A percentile compares a stretch with the other conserved stretches of the same genome.
These are phyloP conservation scores for Chlorella vulgaris DNA, from an alignment of 139 green algal species.

Conservation along the genomic window DNA sequence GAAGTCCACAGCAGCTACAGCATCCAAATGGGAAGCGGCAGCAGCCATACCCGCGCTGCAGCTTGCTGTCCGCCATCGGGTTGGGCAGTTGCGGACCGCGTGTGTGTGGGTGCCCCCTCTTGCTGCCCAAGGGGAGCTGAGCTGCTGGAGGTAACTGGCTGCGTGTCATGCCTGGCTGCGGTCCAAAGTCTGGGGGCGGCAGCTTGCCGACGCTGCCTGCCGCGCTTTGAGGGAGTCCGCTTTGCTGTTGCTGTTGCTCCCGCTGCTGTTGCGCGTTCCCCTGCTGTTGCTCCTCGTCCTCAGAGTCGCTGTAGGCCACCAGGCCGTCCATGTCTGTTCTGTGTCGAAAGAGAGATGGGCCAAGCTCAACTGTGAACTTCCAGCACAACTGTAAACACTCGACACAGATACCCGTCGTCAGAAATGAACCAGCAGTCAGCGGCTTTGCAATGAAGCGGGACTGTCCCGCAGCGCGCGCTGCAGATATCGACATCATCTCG, in stretches of 20 bases:
- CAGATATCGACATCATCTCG: too few species aligned
- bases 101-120: constrained; percentile 16
- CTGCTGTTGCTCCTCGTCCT: not conserved
- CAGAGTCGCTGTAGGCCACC: constrained; percentile 23
- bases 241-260: not conserved
- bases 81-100: constrained; percentile 18
- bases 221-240: not conserved
- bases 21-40: too few species aligned
- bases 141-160: not conserved
- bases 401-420: too few species aligned
- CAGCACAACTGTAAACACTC: too few species aligned
- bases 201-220: not conserved
- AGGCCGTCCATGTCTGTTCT: not conserved
- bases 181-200: not conserved
- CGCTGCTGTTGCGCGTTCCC: not conserved
- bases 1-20: not conserved
- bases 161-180: not conserved
- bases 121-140: not conserved
- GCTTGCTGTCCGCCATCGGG: constrained; percentile 23
- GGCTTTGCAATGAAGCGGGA: too few species aligned
- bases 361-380: too few species aligned
- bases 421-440: too few species aligned
- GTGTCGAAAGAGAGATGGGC: not conserved
- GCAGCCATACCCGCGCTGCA: not conserved
- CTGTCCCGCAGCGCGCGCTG: too few species aligned